Conservation (phyloP, 2,329 filamentous ascomycete genomes). For the Microdochium nivale region DNA sequence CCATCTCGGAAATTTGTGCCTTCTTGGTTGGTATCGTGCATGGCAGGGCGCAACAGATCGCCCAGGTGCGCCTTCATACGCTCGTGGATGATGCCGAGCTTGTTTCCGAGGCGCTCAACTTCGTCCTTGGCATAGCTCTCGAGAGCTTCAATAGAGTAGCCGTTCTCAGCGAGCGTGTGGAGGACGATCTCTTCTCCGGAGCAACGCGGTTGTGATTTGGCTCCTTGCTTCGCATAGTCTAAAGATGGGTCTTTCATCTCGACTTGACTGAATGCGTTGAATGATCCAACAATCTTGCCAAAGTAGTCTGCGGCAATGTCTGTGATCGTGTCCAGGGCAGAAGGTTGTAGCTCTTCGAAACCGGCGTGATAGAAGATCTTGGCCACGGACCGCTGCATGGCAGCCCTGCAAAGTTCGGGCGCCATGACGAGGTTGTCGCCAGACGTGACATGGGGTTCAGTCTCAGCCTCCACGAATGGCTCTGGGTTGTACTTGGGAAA, state of each 20-base stretch:
- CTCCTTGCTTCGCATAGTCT: constrained; percentile 27
- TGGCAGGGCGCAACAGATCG: constrained; percentile 85
- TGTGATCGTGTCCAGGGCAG: constrained; percentile 81
- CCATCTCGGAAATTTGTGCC: constrained; percentile 92
- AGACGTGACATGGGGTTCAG: constrained; percentile 80
- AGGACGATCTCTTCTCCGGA: constrained; percentile 79
- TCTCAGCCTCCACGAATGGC: constrained; percentile 79
- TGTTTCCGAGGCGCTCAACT: constrained; percentile 73
- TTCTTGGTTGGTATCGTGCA: constrained; percentile 72
- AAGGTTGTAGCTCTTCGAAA: constrained; percentile 95
- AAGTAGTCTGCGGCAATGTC: constrained; percentile 89
- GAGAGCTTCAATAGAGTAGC: constrained; percentile 70
- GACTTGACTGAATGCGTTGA: constrained; percentile 75
- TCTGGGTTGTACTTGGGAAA: constrained; percentile 94
- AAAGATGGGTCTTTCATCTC: constrained; percentile 59
- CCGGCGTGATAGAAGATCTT: constrained; percentile 95
- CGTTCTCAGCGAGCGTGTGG: constrained; percentile 78
- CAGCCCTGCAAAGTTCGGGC: constrained; percentile 70
- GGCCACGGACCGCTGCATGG: constrained; percentile 81
- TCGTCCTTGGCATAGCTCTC: constrained; percentile 90
- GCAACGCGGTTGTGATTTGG: constrained; percentile 54
- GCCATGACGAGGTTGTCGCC: constrained; percentile 86
- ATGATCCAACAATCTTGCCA: constrained; percentile 67
- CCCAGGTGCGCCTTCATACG: constrained; percentile 88
- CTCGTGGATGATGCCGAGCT: constrained; percentile 79